phyloP scores from a whole-genome alignment of 805 yeast genomes.

The Danielia reshetovae region DNA sequence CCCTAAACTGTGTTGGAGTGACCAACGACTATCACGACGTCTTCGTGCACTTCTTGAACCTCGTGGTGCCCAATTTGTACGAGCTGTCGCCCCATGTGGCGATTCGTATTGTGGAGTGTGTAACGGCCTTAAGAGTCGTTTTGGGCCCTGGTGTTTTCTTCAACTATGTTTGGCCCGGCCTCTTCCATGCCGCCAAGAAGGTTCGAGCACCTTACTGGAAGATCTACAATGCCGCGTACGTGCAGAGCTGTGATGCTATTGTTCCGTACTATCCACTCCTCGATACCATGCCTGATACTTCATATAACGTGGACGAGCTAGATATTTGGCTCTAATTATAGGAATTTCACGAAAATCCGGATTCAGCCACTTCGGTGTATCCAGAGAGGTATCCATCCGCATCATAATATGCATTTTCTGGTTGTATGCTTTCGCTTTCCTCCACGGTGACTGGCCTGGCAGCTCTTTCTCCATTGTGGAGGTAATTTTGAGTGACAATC shows the following conservation, averaged over 20 bases:
- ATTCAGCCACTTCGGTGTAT: slow-evolving; percentile 6
- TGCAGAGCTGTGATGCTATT: slow-evolving; percentile 67
- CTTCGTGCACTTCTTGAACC: slow-evolving; percentile 75
- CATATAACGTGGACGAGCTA: slow-evolving; percentile 45
- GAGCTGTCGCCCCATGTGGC: slow-evolving; percentile 97
- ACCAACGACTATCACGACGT: slow-evolving; percentile 60
- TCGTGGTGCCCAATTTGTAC: slow-evolving; percentile 81
- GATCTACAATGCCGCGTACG: slow-evolving; percentile 70
- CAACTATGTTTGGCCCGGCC: slow-evolving; percentile 81
- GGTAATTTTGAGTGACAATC: slow-evolving; percentile 12
- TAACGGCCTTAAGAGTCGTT: slow-evolving; percentile 66
- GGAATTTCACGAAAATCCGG: too few relatives aligned
- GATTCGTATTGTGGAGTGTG: slow-evolving; percentile 70
- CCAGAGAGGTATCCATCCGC: slow-evolving; percentile 13
- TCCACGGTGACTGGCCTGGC: not conserved
- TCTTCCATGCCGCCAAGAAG: slow-evolving; percentile 89
- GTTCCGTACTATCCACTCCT: slow-evolving; percentile 78
- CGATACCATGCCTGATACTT: slow-evolving; percentile 23
- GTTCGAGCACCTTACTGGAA: slow-evolving; percentile 87
- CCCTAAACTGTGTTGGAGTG: slow-evolving; percentile 66
- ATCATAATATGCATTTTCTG: slow-evolving; percentile 10
- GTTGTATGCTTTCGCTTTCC: too few relatives aligned
- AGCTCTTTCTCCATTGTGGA: slow-evolving; percentile 5
- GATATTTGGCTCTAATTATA: slow-evolving; percentile 38
- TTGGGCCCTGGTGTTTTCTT: slow-evolving; percentile 73